Evolutionary conservation across 2,329 filamentous ascomycete species (phyloP).

Genomic region (Aspergillus sp.): DNA sequence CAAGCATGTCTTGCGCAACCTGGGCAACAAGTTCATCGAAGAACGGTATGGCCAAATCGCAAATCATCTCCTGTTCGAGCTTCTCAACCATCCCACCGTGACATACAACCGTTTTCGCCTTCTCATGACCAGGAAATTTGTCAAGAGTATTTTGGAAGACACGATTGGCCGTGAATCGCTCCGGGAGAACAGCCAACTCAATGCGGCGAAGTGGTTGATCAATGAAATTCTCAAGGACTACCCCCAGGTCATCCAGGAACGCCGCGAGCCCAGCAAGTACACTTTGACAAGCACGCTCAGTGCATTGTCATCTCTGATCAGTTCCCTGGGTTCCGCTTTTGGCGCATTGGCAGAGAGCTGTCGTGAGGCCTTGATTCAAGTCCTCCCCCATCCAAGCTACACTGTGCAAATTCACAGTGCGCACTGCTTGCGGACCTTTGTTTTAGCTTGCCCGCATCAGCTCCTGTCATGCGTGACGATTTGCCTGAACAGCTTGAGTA

Average conservation of each 20-base stretch:
- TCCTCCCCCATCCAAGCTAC: constrained; percentile 90
- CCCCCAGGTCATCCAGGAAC: constrained; percentile 78
- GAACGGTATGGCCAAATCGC: constrained; percentile 74
- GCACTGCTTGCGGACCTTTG: constrained; percentile 76
- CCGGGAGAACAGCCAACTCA: constrained; percentile 80
- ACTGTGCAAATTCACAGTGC: constrained; percentile 89
- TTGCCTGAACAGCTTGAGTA: constrained; percentile 89
- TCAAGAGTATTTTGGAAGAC: constrained; percentile 76
- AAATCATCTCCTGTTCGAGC: constrained; percentile 69
- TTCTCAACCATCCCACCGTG: constrained; percentile 70
- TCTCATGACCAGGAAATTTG: constrained; percentile 74
- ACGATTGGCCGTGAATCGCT: constrained; percentile 74
- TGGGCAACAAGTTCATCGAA: constrained; percentile 80
- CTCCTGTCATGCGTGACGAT: constrained; percentile 85
- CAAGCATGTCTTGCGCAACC: constrained; percentile 65
- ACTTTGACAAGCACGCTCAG: constrained; percentile 72
- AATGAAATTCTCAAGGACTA: constrained; percentile 92
- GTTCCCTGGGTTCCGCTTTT: constrained; percentile 72
- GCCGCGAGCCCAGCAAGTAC: constrained; percentile 81
- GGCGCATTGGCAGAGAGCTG: constrained; percentile 73
- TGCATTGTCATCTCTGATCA: constrained; percentile 70
- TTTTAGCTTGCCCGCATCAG: constrained; percentile 86
- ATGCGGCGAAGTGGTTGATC: constrained; percentile 72
- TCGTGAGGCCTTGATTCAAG: constrained; percentile 79
- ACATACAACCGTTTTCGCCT: constrained; percentile 81